Conservation (phyloP, 139 green algal species). For the Picochlorum sp. region DNA sequence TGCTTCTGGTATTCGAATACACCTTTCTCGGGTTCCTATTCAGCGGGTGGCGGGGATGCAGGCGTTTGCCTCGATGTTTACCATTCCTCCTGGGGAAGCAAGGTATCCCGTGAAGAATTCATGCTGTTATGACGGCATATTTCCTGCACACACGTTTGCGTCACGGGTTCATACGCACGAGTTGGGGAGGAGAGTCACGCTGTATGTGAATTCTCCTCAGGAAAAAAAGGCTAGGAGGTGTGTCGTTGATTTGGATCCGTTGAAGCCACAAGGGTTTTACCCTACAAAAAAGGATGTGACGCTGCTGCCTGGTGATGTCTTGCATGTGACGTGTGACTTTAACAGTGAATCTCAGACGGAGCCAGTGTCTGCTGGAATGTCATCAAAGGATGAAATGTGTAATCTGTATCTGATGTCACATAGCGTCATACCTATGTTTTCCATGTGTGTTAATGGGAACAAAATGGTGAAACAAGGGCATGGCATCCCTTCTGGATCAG, state of each 20-base stretch:
- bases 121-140: constrained; percentile 69
- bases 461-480: background rate
- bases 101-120: constrained; percentile 47
- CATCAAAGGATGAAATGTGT: constrained; percentile 78
- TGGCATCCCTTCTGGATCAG: background rate
- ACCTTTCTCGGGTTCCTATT: constrained; percentile 33
- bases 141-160: constrained; percentile 65
- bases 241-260: constrained; percentile 34
- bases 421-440: constrained; percentile 32
- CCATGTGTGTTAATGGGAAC: constrained; percentile 26
- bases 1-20: constrained; percentile 53
- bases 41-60: constrained; percentile 58
- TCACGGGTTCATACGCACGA: constrained; percentile 79
- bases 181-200: constrained; percentile 48
- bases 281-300: constrained; percentile 19
- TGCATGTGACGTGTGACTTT: constrained; percentile 67
- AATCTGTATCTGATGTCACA: constrained; percentile 83
- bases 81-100: constrained; percentile 42
- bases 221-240: background rate
- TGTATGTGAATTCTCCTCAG: constrained; percentile 8
- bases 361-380: constrained; percentile 12
- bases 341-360: constrained; percentile 58
- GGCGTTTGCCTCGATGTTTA: constrained; percentile 54
- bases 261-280: constrained; percentile 66
- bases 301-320: constrained; percentile 35